These are phyloP conservation scores for Stromatinia cepivora DNA, from an alignment of 2,329 filamentous ascomycete genomes.

Conservation along the genomic window DNA sequence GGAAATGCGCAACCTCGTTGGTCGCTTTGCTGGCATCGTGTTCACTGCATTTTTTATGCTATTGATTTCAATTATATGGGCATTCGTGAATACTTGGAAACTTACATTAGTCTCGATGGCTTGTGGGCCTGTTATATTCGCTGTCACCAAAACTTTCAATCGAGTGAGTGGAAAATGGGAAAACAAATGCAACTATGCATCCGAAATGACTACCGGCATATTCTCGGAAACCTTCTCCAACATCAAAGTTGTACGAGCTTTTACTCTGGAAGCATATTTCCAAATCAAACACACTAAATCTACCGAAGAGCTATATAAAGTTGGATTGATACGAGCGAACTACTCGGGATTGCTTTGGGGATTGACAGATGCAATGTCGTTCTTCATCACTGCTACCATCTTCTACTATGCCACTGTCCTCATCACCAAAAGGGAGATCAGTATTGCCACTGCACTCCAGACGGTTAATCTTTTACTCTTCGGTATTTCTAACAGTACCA, in stretches of 20 bases:
- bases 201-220: constrained; percentile 59
- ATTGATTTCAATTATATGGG: constrained; percentile 70
- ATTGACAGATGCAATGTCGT: constrained; percentile 69
- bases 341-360: constrained; percentile 74
- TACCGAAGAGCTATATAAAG: constrained; percentile 52
- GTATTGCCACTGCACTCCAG: constrained; percentile 62
- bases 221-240: constrained; percentile 76
- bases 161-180: constrained; percentile 72
- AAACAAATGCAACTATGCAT: constrained; percentile 60
- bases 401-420: constrained; percentile 80
- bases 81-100: constrained; percentile 73
- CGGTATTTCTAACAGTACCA: constrained; percentile 70
- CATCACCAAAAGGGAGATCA: constrained; percentile 51
- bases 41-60: constrained; percentile 69
- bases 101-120: constrained; percentile 75
- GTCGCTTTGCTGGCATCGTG: constrained; percentile 71
- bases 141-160: constrained; percentile 65
- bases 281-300: constrained; percentile 58
- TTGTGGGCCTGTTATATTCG: constrained; percentile 66
- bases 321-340: constrained; percentile 65
- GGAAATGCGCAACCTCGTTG: constrained; percentile 81
- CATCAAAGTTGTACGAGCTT: constrained; percentile 73
- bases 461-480: constrained; percentile 85
- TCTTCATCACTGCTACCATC: constrained; percentile 73
- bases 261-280: constrained; percentile 75